phyloP scores from a whole-genome alignment of 257 asterid genomes.

The Ilex aquifolium region DNA sequence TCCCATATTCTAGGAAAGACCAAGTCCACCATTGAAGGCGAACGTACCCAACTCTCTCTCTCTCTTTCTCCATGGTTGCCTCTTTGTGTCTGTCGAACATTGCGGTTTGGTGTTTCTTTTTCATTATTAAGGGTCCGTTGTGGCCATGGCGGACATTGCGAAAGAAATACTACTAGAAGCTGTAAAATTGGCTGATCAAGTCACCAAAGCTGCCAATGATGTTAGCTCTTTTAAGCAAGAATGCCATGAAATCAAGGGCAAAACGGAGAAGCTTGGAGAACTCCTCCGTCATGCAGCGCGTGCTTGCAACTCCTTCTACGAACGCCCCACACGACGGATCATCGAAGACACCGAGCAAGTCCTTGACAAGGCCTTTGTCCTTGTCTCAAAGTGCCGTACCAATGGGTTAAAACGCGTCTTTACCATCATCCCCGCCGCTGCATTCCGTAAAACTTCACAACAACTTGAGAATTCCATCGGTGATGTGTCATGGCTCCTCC shows the following conservation, averaged over 20 bases:
- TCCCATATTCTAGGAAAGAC: too few species aligned
- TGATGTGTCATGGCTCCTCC: slow-evolving; percentile 25
- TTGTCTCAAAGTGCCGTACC: slow-evolving; percentile 19
- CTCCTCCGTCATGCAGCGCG: slow-evolving; percentile 27
- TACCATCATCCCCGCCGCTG: slow-evolving; percentile 20
- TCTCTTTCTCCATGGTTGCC: too few species aligned
- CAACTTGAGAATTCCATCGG: slow-evolving; percentile 30
- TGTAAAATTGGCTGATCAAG: slow-evolving; percentile 27
- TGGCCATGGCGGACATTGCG: slow-evolving; percentile 24
- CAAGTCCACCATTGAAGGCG: too few species aligned
- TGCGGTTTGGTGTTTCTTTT: too few species aligned
- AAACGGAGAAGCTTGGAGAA: slow-evolving; percentile 20
- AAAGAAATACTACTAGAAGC: slow-evolving; percentile 24
- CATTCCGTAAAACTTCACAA: slow-evolving; percentile 17
- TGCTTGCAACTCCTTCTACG: slow-evolving; percentile 19
- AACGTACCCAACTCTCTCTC: too few species aligned
- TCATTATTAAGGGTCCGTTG: slow-evolving; percentile 12
- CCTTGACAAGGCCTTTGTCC: slow-evolving; percentile 21
- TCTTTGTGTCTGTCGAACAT: too few species aligned
- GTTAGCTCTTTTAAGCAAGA: slow-evolving; percentile 12
- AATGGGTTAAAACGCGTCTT: slow-evolving; percentile 18
- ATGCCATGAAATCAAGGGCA: slow-evolving; percentile 19
- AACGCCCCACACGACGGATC: slow-evolving; percentile 22
- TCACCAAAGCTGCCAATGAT: slow-evolving; percentile 16
- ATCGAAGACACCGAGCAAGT: slow-evolving; percentile 25